Evolutionary conservation across 2,329 filamentous ascomycete species (phyloP), one percentile per base, ranked within the genome.

Genomic region (Aspergillus transmontanensis): DNA sequence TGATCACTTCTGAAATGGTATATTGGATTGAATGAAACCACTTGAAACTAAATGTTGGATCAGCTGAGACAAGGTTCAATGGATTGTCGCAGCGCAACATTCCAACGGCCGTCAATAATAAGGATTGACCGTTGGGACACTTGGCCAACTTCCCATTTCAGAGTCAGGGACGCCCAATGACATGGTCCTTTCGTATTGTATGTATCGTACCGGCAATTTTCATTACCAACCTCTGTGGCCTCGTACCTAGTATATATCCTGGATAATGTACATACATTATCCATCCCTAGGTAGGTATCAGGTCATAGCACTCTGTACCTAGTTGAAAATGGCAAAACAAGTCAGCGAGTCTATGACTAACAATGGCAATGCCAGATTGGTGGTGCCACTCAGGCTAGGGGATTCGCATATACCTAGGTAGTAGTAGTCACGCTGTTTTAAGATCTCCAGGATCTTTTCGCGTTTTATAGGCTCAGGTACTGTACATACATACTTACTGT

Each of bases 111-210:
- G 21, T 57, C 46, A 14, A 54, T 43, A 36, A 60, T 56, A 51
- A 59, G 32, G 56, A 57, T 60, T 62, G 64, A 55, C 51, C 30
- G 32, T 55, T 55, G 51, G 51, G 51, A 62, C 62, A 66, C 64
- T 63, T 64, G 64, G 64, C 62, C 62, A 66, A 64, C 62, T 66
- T 60, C 64, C 62, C 57, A 51, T 60, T 66, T 56, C 54, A 62
- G n/a, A 62, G 21, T 16, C 23, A 26, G 21, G 21, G 45, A 48
- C 45, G 28, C 23, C 21, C 45, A 46, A 41, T 48, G 28, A 60
- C 45, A 28, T 45, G 26, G 11, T 39, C 23, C 51, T 32, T 16
- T 41, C 45, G 54, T 48, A 48, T 23, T 50, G 43, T 39, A 23
- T 51, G 62, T 64, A 64, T 61, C 39, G 56, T 64, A 61, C 57